These are phyloP conservation scores for Phytophthora meadii DNA, from an alignment of 352 stramenopile genomes.

Conservation along the genomic window DNA sequence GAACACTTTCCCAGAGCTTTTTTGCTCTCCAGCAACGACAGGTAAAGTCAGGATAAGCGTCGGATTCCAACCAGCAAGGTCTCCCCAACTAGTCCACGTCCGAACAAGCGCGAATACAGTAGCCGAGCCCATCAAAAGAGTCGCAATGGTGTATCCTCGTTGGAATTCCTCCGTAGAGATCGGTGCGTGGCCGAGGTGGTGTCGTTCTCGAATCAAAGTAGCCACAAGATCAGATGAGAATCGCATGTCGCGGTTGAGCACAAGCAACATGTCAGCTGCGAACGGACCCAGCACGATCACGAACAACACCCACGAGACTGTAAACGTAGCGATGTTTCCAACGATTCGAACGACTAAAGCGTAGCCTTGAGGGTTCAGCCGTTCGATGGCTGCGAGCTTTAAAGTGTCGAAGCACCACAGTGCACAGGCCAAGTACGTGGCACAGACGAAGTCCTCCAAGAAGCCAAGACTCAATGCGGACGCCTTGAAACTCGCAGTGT, in stretches of 20 bases:
- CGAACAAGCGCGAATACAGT: conserved; percentile 26
- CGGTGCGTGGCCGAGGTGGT: conserved; percentile 40
- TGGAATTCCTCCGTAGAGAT: conserved; percentile 45
- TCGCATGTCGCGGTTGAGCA: conserved; percentile 42
- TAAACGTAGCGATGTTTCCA: conserved; percentile 19
- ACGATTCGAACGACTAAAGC: conserved; percentile 6
- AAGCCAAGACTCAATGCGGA: conserved; percentile 27
- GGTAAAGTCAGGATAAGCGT: conserved; percentile 1
- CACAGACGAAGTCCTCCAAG: conserved; percentile 43
- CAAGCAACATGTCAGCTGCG: conserved; percentile 42
- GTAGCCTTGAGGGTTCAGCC: conserved; percentile 1
- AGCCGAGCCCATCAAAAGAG: conserved; percentile 17
- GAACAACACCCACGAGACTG: conserved; percentile 37
- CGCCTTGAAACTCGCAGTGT: conserved; percentile 25
- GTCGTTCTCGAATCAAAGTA: conserved; percentile 32
- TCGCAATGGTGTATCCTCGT: conserved; percentile 27
- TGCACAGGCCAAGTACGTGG: conserved; percentile 28
- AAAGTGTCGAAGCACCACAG: conserved; percentile 40
- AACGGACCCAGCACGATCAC: conserved; percentile 36
- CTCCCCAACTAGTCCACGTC: conserved; percentile 15
- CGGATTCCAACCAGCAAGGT: conserved; percentile 28
- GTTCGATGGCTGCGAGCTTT: conserved; percentile 5
- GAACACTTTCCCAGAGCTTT: conserved; percentile 1
- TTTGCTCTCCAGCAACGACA: not conserved
- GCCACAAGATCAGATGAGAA: conserved; percentile 47